Evolutionary conservation across 1,284 basidiomycete species (phyloP).

Genomic region (Rhodofomes roseus): DNA sequence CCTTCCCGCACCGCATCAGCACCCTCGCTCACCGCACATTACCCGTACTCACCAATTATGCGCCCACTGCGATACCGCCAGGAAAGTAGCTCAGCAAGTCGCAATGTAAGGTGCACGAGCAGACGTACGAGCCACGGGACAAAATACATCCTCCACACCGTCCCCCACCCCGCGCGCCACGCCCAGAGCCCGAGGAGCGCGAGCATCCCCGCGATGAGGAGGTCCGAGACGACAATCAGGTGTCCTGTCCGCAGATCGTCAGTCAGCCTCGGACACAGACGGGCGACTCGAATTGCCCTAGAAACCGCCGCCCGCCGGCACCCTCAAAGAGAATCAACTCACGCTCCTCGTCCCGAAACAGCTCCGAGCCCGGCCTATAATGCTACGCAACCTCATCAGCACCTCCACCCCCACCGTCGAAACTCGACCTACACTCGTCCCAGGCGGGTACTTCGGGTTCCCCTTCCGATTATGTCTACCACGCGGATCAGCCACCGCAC

Average conservation of each 20-base stretch:
- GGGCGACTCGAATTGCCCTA: no score
- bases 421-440: conserved; percentile 27
- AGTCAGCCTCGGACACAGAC: no score
- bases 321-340: no score
- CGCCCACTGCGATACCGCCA: conserved; percentile 17
- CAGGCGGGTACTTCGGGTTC: conserved; percentile 31
- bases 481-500: no score
- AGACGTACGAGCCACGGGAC: conserved; percentile 47
- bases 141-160: conserved; percentile 40
- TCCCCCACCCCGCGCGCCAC: conserved; percentile 19
- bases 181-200: conserved; percentile 41
- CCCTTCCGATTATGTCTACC: conserved; percentile 33
- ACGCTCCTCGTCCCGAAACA: conserved; percentile 31
- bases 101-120: neutral
- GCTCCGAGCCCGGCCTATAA: conserved; percentile 28
- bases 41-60: conserved; percentile 31
- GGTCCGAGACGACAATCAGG: conserved; percentile 51
- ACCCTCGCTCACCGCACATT: neutral
- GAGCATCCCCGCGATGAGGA: conserved; percentile 48
- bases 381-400: conserved; percentile 19
- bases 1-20: conserved; percentile 16
- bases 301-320: no score
- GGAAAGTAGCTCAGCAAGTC: neutral
- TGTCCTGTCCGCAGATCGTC: conserved; percentile 11
- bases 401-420: neutral